Percentiles rank a stretch among this genome's conserved stretches.
These are phyloP conservation scores for Colletotrichum lentis DNA, from an alignment of 2,329 filamentous ascomycete species.

Conservation along the genomic window DNA sequence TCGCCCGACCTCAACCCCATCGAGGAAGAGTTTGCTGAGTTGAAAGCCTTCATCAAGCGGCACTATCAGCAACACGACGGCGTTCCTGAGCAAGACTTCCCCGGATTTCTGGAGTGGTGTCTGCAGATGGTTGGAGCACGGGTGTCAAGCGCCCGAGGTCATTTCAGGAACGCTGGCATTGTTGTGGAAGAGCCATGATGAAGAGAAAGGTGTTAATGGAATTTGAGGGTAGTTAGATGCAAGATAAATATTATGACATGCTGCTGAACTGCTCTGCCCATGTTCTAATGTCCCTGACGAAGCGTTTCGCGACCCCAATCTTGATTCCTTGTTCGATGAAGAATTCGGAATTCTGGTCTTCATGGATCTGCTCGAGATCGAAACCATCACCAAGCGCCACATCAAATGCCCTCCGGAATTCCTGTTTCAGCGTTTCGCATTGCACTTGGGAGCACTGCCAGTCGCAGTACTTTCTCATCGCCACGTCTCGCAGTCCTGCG, in stretches of 20 bases:
- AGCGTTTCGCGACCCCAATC: neutral
- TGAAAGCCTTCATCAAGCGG: slow-evolving; percentile 39
- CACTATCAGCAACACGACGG: slow-evolving; percentile 32
- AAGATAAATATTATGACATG: no score
- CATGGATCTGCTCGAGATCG: neutral
- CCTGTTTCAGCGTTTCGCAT: neutral
- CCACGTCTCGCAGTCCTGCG: neutral
- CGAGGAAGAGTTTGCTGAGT: slow-evolving; percentile 39
- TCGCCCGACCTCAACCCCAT: slow-evolving; percentile 42
- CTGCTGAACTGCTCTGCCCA: neutral
- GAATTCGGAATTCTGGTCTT: neutral
- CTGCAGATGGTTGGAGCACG: slow-evolving; percentile 35
- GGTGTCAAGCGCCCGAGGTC: neutral
- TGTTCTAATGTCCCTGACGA: neutral
- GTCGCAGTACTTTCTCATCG: neutral
- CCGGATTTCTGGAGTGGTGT: slow-evolving; percentile 38
- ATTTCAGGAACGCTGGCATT: neutral
- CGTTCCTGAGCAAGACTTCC: slow-evolving; percentile 38
- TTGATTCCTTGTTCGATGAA: no score
- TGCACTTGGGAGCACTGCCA: neutral
- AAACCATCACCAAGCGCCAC: neutral
- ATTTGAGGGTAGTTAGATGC: no score
- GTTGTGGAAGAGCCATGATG: no score
- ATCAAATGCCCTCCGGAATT: neutral
- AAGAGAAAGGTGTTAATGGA: neutral